Base-by-base conservation (phyloP, 2,329 filamentous ascomycete genomes). In the Colletotrichum limetticola region DNA sequence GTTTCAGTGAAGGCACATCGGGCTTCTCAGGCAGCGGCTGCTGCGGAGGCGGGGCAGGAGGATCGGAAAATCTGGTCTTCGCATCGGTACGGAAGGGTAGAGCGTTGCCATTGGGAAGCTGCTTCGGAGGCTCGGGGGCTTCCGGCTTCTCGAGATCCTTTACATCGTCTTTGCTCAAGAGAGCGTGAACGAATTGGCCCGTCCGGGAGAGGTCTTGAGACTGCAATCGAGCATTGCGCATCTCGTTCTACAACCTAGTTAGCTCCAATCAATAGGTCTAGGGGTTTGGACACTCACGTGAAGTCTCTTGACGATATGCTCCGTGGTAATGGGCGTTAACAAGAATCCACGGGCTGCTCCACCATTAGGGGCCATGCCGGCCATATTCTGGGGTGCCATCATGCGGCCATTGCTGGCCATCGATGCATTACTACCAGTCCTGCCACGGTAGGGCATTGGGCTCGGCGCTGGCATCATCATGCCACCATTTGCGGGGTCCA, bases 11-110 rank as follows among this genome's bases (percentile, higher is more conserved):
- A 0, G 92, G 90, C 0, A 88, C 90, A 82, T 97, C 95, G 0
- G 96, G 96, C 81, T 98, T 98, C 80, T 98, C 95, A 1, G 96
- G 96, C 6, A 98, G 86, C 16, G 96, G 96, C 77, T 97, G 95
- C 77, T 97, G 95, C 32, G 96, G 96, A 30, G 96, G 96, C 8
- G 96, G 96, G 26, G 95, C 96, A 4, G 96, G 96, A 63, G 96
- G 96, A 71, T 98, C 95, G 1, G 94, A 97, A 80, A 98, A 98
- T 65, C 95, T 90, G 5, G 94, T 90, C 78, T 97, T 96, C 53
- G 92, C 86, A 78, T 98, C 95, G 24, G 91, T 84, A 76, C 94
- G 92, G 77, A 90, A 90, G 0, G 88, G 84, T 9, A 88, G 78
- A 28, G 81, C 83, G 74, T 86, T 87, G 28, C 88, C 88, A 71